Evolutionary conservation across 2,329 filamentous ascomycete species (phyloP), one percentile per base, ranked within the genome.

Genomic region (Rosellinia necatrix): DNA sequence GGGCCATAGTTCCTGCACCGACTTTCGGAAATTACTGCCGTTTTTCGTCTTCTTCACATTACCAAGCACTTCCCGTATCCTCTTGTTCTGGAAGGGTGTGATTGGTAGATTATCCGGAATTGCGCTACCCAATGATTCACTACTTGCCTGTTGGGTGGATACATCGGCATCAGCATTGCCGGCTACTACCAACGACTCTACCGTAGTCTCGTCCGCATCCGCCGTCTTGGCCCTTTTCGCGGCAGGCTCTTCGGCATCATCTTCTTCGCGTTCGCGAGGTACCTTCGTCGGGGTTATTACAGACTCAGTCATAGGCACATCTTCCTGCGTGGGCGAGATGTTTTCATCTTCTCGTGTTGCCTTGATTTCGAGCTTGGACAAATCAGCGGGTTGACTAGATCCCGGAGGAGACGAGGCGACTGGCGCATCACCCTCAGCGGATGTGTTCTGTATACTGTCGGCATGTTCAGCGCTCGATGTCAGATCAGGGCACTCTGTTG

Each of bases 11-110:
- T 81, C 83, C 70, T 90, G 82, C 6, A 97, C 94, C 0, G 94
- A 88, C 37, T 86, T 81, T 61, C 85, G 81, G 76, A 96, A 97
- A 51, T 88, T 83, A 6, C 76, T 75, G 2, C 93, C 90, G 57
- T 87, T 85, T 70, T 93, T 91, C 42, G 91, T 92, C 74, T 96
- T 94, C 76, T 96, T 96, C 53, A 93, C 80, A 49, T 88, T 86
- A 27, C 85, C 87, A 48, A 93, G 76, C 27, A 87, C 80, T 59
- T 85, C 84, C 29, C 87, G 63, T n/a, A 71, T 64, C 53, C 68
- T 66, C 49, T 60, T 68, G 55, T 65, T 70, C 38, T 73, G 70
- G 24, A 66, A 69, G 2, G 63, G 61, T 1, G 69, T 70, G 15
- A 91, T 81, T 1, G 76, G 71, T 43, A 78, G 74, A 48, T 73